A percentile compares a stretch with the other conserved stretches of the same genome.
phyloP scores from a whole-genome alignment of 192 early-diverging fungal genomes.

The Endogone sp. region DNA sequence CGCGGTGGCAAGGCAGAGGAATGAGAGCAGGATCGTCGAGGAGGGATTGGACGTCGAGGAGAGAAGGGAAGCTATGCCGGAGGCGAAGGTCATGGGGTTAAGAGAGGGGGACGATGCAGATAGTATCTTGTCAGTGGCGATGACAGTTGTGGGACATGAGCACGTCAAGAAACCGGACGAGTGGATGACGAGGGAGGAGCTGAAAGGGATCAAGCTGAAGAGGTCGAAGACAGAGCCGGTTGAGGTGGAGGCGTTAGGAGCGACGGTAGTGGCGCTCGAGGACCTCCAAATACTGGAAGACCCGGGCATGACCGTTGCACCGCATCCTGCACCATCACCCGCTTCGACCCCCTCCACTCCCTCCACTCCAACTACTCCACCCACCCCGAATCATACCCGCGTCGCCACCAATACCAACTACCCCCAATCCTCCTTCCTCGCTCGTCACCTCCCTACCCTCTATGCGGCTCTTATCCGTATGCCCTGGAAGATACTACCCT shows the following conservation, averaged over 20 bases:
- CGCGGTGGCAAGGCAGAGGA: background rate
- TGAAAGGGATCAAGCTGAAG: background rate
- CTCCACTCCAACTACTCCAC: background rate
- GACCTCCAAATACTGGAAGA: too few relatives aligned
- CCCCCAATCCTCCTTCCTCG: background rate
- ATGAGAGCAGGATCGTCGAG: background rate
- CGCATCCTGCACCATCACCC: too few relatives aligned
- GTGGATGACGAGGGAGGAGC: background rate
- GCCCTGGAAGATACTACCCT: constrained; percentile 76
- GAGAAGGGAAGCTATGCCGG: background rate
- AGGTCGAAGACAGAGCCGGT: background rate
- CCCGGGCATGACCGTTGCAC: background rate
- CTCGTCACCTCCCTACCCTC: constrained; percentile 48
- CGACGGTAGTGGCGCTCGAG: too few relatives aligned
- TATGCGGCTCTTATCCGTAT: constrained; percentile 50
- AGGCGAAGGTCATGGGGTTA: background rate
- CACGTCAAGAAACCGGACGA: background rate
- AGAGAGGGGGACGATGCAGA: background rate
- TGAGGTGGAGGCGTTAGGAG: too few relatives aligned
- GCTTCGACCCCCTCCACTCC: background rate
- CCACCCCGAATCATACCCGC: background rate
- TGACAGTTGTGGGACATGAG: background rate
- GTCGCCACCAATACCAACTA: too few relatives aligned
- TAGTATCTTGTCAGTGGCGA: background rate
- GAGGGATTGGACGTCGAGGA: background rate